phyloP scores from a whole-genome alignment of 257 asterid species.

The Solanum tarijense region DNA sequence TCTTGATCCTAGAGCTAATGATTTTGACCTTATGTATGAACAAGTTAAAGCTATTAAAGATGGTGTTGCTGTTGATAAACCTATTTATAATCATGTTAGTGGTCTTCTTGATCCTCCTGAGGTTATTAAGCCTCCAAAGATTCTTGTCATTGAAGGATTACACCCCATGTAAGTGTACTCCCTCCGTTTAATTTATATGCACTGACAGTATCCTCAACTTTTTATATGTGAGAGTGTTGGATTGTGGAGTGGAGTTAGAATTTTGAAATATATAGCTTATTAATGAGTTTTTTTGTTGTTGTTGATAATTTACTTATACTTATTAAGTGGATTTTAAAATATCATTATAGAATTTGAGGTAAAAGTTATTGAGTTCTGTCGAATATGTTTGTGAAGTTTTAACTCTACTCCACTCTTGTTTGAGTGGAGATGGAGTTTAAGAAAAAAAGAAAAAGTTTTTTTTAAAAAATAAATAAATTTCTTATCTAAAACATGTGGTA shows the following conservation, averaged over 20 bases:
- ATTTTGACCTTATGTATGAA: constrained; percentile 87
- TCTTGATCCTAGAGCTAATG: constrained; percentile 79
- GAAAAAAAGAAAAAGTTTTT: too few relatives aligned
- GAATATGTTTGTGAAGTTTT: not conserved
- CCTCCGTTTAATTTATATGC: not conserved
- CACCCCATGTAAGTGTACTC: constrained; percentile 92
- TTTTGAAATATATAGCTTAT: not conserved
- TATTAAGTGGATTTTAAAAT: not conserved
- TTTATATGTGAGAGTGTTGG: not conserved
- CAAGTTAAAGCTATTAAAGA: constrained; percentile 79
- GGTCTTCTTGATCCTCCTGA: constrained; percentile 93
- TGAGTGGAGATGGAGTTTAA: not conserved
- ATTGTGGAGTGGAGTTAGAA: accelerated
- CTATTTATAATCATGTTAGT: constrained; percentile 80
- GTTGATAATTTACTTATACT: not conserved
- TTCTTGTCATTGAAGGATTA: constrained; percentile 89
- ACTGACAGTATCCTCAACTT: not conserved
- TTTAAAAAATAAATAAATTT: not conserved
- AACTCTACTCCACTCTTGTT: not conserved
- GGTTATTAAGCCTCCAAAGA: constrained; percentile 82
- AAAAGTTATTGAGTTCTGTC: not conserved
- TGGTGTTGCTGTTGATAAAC: constrained; percentile 65
- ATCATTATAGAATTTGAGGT: not conserved
- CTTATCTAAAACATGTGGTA: not conserved
- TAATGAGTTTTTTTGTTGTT: too few relatives aligned